These are phyloP conservation scores for Harringtonia lauricola DNA, from an alignment of 2,329 filamentous ascomycete species.

Conservation along the genomic window DNA sequence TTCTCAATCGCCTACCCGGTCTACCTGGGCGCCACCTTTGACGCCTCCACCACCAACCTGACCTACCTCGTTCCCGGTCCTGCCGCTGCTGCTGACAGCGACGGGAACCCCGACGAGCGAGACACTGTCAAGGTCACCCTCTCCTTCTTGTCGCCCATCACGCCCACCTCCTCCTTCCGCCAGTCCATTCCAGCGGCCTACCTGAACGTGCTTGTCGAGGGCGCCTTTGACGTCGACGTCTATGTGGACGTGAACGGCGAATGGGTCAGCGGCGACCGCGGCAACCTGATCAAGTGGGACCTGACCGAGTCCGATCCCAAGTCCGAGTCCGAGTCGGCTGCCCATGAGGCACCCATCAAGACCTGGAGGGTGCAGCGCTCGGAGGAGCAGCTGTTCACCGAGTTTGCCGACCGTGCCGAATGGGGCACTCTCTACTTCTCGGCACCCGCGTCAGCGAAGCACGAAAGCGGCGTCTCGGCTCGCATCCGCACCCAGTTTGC, in stretches of 20 bases:
- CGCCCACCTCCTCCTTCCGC: conserved; percentile 67
- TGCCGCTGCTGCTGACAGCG: conserved; percentile 3
- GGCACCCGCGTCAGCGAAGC: conserved; percentile 52
- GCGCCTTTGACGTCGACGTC: conserved; percentile 50
- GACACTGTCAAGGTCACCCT: conserved; percentile 27
- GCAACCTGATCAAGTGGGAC: conserved; percentile 60
- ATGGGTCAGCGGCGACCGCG: conserved; percentile 70
- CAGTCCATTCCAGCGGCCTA: conserved; percentile 79
- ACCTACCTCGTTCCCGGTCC: conserved; percentile 28
- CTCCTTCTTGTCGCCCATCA: conserved; percentile 64
- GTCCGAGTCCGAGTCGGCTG: conserved; percentile 16
- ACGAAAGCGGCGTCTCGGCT: conserved; percentile 61
- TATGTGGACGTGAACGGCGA: conserved; percentile 64
- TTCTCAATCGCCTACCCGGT: conserved; percentile 29
- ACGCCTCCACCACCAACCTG: conserved; percentile 19
- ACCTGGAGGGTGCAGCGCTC: conserved; percentile 53
- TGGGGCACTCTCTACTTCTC: conserved; percentile 77
- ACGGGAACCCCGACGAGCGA: conserved; percentile 11
- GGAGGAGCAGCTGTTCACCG: conserved; percentile 60
- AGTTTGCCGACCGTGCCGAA: conserved; percentile 64
- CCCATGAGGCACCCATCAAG: conserved; percentile 32
- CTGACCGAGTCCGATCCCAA: conserved; percentile 33
- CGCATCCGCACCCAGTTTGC: conserved; percentile 59
- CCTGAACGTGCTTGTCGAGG: conserved; percentile 58
- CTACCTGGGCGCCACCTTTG: conserved; percentile 14